Evolutionary conservation across 1,284 basidiomycete genomes (phyloP).

Genomic region (Anthracocystis walkeri): DNA sequence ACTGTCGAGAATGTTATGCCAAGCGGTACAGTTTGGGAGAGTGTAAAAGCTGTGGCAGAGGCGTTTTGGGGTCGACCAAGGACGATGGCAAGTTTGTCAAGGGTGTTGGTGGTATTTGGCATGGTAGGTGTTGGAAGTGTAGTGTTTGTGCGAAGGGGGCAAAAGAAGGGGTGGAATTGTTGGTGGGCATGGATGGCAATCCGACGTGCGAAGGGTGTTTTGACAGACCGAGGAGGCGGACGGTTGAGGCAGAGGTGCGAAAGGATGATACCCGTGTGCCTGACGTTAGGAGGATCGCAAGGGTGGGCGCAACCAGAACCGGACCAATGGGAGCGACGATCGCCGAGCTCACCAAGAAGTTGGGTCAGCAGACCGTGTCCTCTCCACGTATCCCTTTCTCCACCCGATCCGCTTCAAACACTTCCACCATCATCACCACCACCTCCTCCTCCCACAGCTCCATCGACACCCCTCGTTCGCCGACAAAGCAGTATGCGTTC

Average conservation of each 20-base stretch:
- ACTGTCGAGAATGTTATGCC: conserved; percentile 54
- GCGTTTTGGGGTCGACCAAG: conserved; percentile 58
- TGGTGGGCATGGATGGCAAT: conserved; percentile 56
- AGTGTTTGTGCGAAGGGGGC: conserved; percentile 24
- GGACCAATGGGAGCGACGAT: conserved; percentile 58
- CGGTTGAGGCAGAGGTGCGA: not conserved
- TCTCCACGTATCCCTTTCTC: conserved; percentile 16
- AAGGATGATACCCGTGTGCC: not conserved
- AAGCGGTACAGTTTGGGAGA: conserved; percentile 48
- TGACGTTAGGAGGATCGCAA: conserved; percentile 24
- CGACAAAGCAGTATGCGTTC: conserved; percentile 17
- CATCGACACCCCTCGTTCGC: conserved; percentile 8
- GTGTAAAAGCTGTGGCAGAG: conserved; percentile 36
- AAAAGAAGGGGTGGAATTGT: conserved; percentile 28
- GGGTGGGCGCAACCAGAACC: conserved; percentile 13
- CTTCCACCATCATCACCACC: conserved; percentile 4
- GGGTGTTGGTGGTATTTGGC: conserved; percentile 46
- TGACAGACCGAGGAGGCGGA: conserved; percentile 20
- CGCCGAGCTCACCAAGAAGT: conserved; percentile 54
- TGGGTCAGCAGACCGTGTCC: conserved; percentile 30
- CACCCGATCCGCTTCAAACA: conserved; percentile 13
- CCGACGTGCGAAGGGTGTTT: conserved; percentile 59
- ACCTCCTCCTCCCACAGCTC: conserved; percentile 4
- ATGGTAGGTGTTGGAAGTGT: conserved; percentile 61
- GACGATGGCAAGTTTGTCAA: conserved; percentile 61